Conservation (phyloP, 1,284 basidiomycete genomes). For the Rhodotorula glutinis region DNA sequence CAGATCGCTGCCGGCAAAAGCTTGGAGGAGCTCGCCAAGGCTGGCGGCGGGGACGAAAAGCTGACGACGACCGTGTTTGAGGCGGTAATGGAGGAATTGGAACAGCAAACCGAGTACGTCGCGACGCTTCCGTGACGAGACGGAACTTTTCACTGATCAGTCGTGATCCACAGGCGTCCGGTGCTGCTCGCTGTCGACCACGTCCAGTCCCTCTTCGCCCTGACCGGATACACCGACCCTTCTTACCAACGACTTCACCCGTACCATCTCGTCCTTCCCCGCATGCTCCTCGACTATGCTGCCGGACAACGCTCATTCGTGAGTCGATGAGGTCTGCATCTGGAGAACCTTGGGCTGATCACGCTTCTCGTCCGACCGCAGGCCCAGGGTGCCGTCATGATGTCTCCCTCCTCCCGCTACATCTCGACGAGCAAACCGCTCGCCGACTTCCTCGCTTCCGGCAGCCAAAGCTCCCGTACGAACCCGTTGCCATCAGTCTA, state of each 20-base stretch:
- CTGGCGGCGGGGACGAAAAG: slow-evolving; percentile 58
- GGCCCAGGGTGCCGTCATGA: slow-evolving; percentile 44
- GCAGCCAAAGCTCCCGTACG: slow-evolving; percentile 22
- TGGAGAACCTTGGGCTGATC: too few species aligned
- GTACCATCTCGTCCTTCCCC: slow-evolving; percentile 76
- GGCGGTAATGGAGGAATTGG: slow-evolving; percentile 63
- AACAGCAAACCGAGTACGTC: slow-evolving; percentile 63
- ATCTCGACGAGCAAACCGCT: slow-evolving; percentile 30
- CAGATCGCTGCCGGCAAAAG: slow-evolving; percentile 58
- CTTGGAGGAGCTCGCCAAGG: slow-evolving; percentile 60
- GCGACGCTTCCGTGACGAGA: too few species aligned
- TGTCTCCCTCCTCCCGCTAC: slow-evolving; percentile 45
- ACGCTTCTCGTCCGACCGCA: slow-evolving; percentile 12
- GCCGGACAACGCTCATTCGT: slow-evolving; percentile 65
- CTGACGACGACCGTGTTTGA: slow-evolving; percentile 62
- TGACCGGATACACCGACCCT: slow-evolving; percentile 71
- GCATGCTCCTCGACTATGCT: slow-evolving; percentile 71
- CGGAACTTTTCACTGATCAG: too few species aligned
- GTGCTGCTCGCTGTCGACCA: slow-evolving; percentile 84
- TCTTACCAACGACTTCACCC: slow-evolving; percentile 68
- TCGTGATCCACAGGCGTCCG: slow-evolving; percentile 52
- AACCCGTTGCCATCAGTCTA: slow-evolving; percentile 44
- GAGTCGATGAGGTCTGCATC: slow-evolving; percentile 44
- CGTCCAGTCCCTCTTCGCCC: slow-evolving; percentile 73
- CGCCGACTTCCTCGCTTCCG: slow-evolving; percentile 39